These are phyloP conservation scores for Royoungia palumana DNA, from an alignment of 768 basidiomycete species.

Conservation along the genomic window DNA sequence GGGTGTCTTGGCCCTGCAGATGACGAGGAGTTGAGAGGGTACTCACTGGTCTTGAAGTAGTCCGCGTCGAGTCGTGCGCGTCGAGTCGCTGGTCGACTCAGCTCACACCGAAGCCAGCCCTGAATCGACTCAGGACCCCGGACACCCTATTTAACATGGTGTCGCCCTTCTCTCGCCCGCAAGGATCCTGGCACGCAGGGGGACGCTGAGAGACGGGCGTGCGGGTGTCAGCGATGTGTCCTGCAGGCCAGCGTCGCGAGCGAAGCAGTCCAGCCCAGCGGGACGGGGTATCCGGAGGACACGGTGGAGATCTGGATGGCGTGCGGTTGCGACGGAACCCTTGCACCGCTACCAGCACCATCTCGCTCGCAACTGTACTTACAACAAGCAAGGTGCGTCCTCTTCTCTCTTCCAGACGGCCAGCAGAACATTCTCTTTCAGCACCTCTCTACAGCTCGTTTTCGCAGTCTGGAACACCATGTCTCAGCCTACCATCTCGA, in stretches of 20 bases:
- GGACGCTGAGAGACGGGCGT: too few species aligned
- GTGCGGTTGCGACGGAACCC: not conserved
- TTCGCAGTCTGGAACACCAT: constrained; percentile 69
- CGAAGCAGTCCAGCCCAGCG: not conserved
- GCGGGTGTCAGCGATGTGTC: not conserved
- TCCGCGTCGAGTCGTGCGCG: constrained; percentile 19
- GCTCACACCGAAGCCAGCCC: constrained; percentile 23
- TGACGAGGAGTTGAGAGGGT: not conserved
- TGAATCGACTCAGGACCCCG: constrained; percentile 22
- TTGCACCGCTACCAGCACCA: constrained; percentile 17
- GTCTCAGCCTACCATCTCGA: constrained; percentile 71
- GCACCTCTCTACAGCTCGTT: constrained; percentile 2
- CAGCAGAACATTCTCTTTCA: constrained; percentile 1
- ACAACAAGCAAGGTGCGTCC: constrained; percentile 6
- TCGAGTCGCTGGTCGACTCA: constrained; percentile 7
- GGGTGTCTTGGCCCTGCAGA: not conserved
- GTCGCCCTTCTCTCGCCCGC: not conserved
- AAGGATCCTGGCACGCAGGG: not conserved
- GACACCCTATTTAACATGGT: constrained; percentile 7
- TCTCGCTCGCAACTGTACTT: not conserved
- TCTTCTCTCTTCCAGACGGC: not conserved
- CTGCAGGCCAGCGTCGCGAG: not conserved
- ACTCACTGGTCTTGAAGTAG: constrained; percentile 40
- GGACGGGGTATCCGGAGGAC: constrained; percentile 20
- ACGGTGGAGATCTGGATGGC: not conserved